Evolutionary conservation across 257 asterid genomes (phyloP), one percentile per base, ranked within the genome.

Genomic region (Cordia subcordata): DNA sequence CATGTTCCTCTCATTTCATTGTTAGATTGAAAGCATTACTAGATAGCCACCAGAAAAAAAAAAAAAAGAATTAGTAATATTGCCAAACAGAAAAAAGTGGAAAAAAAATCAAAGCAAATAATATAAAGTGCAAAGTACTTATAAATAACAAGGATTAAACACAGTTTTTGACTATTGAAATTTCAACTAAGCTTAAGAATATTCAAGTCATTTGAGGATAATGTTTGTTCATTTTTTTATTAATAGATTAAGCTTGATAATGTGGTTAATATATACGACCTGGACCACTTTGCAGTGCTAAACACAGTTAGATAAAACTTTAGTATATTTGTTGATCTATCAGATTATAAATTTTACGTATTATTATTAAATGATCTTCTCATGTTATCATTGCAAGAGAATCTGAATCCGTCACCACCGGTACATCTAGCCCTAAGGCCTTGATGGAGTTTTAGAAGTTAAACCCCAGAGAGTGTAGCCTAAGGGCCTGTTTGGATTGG

Each of bases 1-100:
- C 51, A 20, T 49, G 45, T 39, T 57, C 55, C 5, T 55, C 38
- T 15, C 45, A 39, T 39, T 50, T 55, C 55, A 17, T 57, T 27
- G 10, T 5, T 27, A 54, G 8, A 20, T 11, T 56, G 0, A 35
- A 20, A 14, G n/a, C n/a, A n/a, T n/a, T n/a, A n/a, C n/a, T n/a
- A n/a, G n/a, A n/a, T n/a, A n/a, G n/a, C n/a, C n/a, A n/a, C n/a
- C n/a, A n/a, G n/a, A n/a, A n/a, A 27, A 27, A 27, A 27, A 27
- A 27, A 27, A 27, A 27, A 27, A 1, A 6, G 35, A 27, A 27
- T 27, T n/a, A n/a, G n/a, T n/a, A n/a, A 57, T 38, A 47, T 57
- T 46, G 33, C 23, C 23, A 22, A 53, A 17, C 57, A 53, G 10
- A 15, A 8, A 55, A 12, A 4, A 55, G 11, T 8, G 10, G 12